phyloP scores from a whole-genome alignment of 805 yeast species.

The Pichia deserticola region DNA sequence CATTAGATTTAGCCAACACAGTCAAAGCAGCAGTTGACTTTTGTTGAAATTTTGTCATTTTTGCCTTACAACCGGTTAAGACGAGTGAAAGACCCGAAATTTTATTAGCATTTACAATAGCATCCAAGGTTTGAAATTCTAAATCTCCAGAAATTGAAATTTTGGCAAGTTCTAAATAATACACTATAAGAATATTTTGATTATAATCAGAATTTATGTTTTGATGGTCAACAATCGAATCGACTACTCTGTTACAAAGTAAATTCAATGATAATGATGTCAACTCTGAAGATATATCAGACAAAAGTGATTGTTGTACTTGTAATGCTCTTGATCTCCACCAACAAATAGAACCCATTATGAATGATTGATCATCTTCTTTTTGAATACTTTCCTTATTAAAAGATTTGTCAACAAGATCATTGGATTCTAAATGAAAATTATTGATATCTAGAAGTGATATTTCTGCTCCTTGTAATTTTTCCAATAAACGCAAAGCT shows the following conservation, averaged over 20 bases:
- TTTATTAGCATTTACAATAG: constrained; percentile 47
- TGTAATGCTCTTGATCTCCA: constrained; percentile 70
- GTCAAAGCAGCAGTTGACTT: constrained; percentile 66
- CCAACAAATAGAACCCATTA: constrained; percentile 52
- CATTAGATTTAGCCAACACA: constrained; percentile 57
- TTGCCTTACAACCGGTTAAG: constrained; percentile 83
- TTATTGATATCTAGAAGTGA: constrained; percentile 21
- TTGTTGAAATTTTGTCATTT: constrained; percentile 75
- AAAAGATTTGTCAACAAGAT: constrained; percentile 16
- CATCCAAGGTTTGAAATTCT: constrained; percentile 52
- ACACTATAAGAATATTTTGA: constrained; percentile 36
- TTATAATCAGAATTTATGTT: constrained; percentile 24
- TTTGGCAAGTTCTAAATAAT: constrained; percentile 63
- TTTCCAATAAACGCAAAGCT: constrained; percentile 38
- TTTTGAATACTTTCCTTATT: constrained; percentile 1
- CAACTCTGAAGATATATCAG: constrained; percentile 46
- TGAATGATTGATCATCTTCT: constrained; percentile 19
- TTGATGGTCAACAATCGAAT: constrained; percentile 28
- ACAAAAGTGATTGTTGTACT: constrained; percentile 53
- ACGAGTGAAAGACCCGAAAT: constrained; percentile 55
- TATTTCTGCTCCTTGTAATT: constrained; percentile 25
- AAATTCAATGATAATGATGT: constrained; percentile 36
- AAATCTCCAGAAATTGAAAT: constrained; percentile 53
- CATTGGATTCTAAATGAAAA: constrained; percentile 16
- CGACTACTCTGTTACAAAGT: constrained; percentile 29